Conservation (phyloP, 306 rosid genomes). For the Erythrophleum fordii region DNA sequence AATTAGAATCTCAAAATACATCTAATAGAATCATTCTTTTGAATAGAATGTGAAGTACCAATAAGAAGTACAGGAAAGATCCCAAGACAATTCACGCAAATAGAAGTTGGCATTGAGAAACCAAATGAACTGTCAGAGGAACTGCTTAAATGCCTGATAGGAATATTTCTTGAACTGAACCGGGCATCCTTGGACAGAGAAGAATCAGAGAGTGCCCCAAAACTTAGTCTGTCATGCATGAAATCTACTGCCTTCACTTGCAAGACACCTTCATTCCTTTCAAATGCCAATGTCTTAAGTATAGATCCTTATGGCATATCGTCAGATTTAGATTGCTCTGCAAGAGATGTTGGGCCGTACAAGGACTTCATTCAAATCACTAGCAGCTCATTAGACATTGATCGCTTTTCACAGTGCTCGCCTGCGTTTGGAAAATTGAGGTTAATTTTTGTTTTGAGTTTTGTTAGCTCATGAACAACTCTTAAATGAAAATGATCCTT, state of each 20-base stretch:
- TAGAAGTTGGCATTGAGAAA: constrained; percentile 49
- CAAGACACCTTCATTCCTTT: constrained; percentile 68
- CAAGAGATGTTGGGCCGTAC: constrained; percentile 76
- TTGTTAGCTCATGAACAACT: background rate
- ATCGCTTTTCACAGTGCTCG: constrained; percentile 52
- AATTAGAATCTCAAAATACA: background rate
- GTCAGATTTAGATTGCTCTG: constrained; percentile 62
- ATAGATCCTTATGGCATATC: constrained; percentile 73
- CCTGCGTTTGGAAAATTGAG: constrained; percentile 64
- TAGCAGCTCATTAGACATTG: constrained; percentile 54
- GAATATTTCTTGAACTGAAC: constrained; percentile 80
- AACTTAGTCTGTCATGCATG: constrained; percentile 70
- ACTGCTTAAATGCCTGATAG: constrained; percentile 65
- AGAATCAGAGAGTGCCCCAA: constrained; percentile 64
- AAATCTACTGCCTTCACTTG: constrained; percentile 67
- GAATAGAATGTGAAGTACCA: constrained; percentile 53
- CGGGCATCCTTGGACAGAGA: constrained; percentile 57
- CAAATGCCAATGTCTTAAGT: constrained; percentile 52
- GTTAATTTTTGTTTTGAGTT: constrained; percentile 38
- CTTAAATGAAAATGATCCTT: background rate
- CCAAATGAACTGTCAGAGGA: constrained; percentile 91
- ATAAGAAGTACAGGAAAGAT: constrained; percentile 58
- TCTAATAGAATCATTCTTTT: background rate
- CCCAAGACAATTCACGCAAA: constrained; percentile 43
- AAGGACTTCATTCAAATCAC: constrained; percentile 81